These are phyloP conservation scores for Penicillium sp. DNA, from an alignment of 2,329 filamentous ascomycete species.

Conservation along the genomic window DNA sequence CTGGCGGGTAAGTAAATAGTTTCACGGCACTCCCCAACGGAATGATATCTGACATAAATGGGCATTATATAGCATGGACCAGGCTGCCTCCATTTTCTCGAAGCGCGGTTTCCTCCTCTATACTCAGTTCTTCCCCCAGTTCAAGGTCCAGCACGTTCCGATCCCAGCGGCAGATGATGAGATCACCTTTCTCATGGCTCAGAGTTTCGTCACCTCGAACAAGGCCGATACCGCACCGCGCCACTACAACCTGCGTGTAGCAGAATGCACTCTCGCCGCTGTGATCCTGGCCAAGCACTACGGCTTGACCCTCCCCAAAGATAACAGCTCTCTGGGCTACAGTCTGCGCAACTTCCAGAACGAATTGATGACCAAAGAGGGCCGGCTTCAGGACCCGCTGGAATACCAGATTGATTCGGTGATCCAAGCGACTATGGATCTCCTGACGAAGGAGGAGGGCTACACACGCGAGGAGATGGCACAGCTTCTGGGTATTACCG, in stretches of 20 bases:
- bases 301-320: constrained; percentile 64
- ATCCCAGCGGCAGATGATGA: constrained; percentile 80
- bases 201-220: constrained; percentile 90
- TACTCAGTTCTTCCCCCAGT: constrained; percentile 79
- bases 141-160: constrained; percentile 72
- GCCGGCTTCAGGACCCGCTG: constrained; percentile 49
- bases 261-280: constrained; percentile 89
- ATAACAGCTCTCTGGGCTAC: constrained; percentile 77
- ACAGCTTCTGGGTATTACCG: constrained; percentile 63
- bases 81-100: constrained; percentile 92
- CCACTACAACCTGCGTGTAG: constrained; percentile 94
- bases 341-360: constrained; percentile 85
- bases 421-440: constrained; percentile 64
- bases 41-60: constrained; percentile 1
- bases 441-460: constrained; percentile 72
- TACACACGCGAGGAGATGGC: constrained; percentile 88
- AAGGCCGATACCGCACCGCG: constrained; percentile 92
- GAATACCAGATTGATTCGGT: constrained; percentile 71
- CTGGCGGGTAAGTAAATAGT: constrained; percentile 66
- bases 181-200: constrained; percentile 87
- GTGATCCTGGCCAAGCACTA: constrained; percentile 61
- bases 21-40: neutral
- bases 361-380: constrained; percentile 63
- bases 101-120: constrained; percentile 81
- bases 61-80: constrained; percentile 91